Conservation (phyloP, 116 monocot species). For the Cymodocea nodosa region DNA sequence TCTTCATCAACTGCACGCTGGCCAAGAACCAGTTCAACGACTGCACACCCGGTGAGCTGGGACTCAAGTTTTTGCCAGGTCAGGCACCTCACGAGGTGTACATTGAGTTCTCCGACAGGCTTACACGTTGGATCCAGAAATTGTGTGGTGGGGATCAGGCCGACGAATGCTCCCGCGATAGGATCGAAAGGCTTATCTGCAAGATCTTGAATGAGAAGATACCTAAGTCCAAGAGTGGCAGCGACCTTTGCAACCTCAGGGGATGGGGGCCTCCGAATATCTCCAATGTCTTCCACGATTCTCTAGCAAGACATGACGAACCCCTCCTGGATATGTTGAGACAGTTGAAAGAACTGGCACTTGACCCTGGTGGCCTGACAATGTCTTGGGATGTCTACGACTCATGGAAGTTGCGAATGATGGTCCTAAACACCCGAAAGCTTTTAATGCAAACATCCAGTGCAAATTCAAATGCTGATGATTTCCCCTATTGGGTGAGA, state of each 20-base stretch:
- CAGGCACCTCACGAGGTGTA: neutral
- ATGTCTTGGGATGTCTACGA: neutral
- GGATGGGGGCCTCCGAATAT: neutral
- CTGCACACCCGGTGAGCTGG: neutral
- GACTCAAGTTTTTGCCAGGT: constrained; percentile 5
- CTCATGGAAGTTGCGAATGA: neutral
- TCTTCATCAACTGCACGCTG: constrained; percentile 1
- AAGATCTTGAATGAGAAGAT: constrained; percentile 14
- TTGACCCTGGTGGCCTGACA: constrained; percentile 1
- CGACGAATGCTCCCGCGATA: neutral
- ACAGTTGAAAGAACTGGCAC: constrained; percentile 7
- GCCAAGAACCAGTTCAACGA: neutral
- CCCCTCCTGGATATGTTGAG: constrained; percentile 7
- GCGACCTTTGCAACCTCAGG: neutral
- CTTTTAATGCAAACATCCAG: neutral
- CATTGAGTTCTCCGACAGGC: constrained; percentile 13
- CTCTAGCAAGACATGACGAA: neutral
- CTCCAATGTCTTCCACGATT: neutral
- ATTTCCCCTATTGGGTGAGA: constrained; percentile 1
- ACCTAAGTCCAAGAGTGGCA: neutral
- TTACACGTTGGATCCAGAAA: constrained; percentile 12
- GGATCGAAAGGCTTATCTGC: constrained; percentile 9
- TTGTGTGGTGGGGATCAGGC: neutral
- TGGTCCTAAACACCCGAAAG: neutral
- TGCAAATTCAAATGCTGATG: neutral